Evolutionary conservation across 1,139 yeast species (phyloP), one percentile per base, ranked within the genome.

Genomic region (Yamadazyma aaseri): DNA sequence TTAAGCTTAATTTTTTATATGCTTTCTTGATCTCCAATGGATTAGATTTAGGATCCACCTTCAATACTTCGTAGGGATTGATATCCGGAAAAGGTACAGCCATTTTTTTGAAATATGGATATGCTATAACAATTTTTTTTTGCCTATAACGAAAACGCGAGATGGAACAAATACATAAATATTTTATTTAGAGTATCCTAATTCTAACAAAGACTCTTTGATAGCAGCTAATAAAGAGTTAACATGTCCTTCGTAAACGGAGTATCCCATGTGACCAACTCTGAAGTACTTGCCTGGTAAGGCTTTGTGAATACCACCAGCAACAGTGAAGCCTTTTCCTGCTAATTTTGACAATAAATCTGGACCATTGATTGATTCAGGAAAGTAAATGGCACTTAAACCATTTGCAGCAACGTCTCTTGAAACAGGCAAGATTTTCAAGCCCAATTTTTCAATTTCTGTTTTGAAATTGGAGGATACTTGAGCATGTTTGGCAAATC

Each of bases 191-290:
- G 23, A 16, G 28, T 54, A 45, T 12, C 56, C 52, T 32, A 60
- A 51, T 42, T 66, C 72, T n/a, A 45, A 33, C 37, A 66, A 53
- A 10, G 68, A 46, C 39, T 67, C 72, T 42, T 55, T 52, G 38
- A 70, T 58, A 17, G 73, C 71, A 14, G 45, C 49, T 24, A 58
- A 46, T 35, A 70, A 59, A 41, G 50, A 39, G 32, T 62, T 70
- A 26, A 70, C 57, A 43, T 70, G 75, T 28, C 73, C 75, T 36
- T 59, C 69, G 41, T 64, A 63, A 18, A 69, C 62, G 6, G 75
- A 69, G 49, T 56, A 53, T 22, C 97, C 97, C 97, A 90, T 90
- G 64, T 90, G 97, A 20, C 97, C 97, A 41, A 90, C 81, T 63
- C 97, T 79, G 68, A 90, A 86, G 66, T 89, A 89, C 58, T 83